Evolutionary conservation across 2,329 filamentous ascomycete genomes (phyloP).

Genomic region (Ascosphaera pollenicola): DNA sequence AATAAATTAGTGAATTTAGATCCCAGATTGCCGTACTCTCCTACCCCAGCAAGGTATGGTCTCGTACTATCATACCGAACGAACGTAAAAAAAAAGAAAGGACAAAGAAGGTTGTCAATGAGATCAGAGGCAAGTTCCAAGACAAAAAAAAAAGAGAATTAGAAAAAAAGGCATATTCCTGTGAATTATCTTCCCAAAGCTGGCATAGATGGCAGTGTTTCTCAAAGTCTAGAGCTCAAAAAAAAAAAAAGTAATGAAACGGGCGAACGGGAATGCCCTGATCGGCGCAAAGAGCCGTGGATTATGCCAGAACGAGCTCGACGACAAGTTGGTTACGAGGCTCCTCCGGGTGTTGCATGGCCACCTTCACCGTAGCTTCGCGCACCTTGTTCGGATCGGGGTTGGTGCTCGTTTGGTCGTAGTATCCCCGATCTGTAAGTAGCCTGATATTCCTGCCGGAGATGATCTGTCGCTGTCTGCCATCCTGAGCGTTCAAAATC

Average conservation of each 20-base stretch:
- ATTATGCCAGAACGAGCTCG: constrained; percentile 75
- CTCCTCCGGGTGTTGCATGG: constrained; percentile 81
- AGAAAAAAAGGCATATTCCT: constrained; percentile 1
- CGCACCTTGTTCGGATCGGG: constrained; percentile 11
- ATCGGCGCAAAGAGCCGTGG: constrained; percentile 24
- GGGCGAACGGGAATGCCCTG: background rate
- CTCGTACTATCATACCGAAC: too few species aligned
- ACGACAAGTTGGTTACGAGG: constrained; percentile 70
- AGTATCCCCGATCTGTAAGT: constrained; percentile 55
- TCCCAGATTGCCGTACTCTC: too few species aligned
- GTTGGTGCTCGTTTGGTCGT: too few species aligned
- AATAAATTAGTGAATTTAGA: too few species aligned
- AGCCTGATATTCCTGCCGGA: constrained; percentile 75
- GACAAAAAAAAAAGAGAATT: background rate
- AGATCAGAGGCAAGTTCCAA: too few species aligned
- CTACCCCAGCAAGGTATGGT: too few species aligned
- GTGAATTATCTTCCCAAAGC: background rate
- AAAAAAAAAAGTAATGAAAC: background rate
- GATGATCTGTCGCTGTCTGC: constrained; percentile 80
- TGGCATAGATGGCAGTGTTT: too few species aligned
- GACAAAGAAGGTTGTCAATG: too few species aligned
- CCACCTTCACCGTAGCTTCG: constrained; percentile 62
- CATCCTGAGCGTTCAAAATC: constrained; percentile 90
- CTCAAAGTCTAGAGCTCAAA: too few species aligned
- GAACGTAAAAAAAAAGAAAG: too few species aligned